A percentile compares a stretch with the other conserved stretches of the same genome.
phyloP scores from a whole-genome alignment of 2,329 filamentous ascomycete species.

The Apiospora arundinis region DNA sequence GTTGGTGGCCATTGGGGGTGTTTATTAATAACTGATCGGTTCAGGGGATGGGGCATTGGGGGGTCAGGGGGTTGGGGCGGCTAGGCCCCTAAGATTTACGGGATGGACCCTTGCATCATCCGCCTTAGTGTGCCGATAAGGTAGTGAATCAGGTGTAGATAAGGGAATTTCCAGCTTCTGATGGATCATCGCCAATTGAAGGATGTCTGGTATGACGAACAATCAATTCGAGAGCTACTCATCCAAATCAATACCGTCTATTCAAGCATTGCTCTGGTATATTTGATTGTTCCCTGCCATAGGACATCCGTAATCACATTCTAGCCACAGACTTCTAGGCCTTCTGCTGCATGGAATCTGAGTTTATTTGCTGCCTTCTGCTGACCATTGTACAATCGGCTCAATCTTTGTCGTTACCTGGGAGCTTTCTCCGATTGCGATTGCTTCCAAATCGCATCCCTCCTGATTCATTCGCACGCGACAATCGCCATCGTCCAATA shows the following conservation, averaged over 20 bases:
- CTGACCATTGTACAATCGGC: background rate
- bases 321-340: background rate
- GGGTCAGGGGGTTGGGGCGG: slow-evolving; percentile 24
- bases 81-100: slow-evolving; percentile 8
- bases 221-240: slow-evolving; percentile 8
- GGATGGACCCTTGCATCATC: slow-evolving; percentile 27
- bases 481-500: slow-evolving; percentile 9
- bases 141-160: slow-evolving; percentile 34
- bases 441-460: slow-evolving; percentile 9
- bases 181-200: slow-evolving; percentile 27
- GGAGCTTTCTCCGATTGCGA: slow-evolving; percentile 2
- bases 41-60: slow-evolving; percentile 22
- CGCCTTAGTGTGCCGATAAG: slow-evolving; percentile 35
- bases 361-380: background rate
- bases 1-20: background rate
- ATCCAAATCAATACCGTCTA: background rate
- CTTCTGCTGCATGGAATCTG: background rate
- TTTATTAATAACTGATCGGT: slow-evolving; percentile 13
- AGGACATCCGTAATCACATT: background rate
- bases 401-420: slow-evolving; percentile 1
- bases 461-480: slow-evolving; percentile 14
- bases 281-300: background rate
- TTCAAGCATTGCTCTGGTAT: background rate
- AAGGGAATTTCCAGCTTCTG: slow-evolving; percentile 35
- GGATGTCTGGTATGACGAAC: slow-evolving; percentile 7